phyloP scores from a whole-genome alignment of 2,329 filamentous ascomycete genomes.

The Ascochyta koolunga region DNA sequence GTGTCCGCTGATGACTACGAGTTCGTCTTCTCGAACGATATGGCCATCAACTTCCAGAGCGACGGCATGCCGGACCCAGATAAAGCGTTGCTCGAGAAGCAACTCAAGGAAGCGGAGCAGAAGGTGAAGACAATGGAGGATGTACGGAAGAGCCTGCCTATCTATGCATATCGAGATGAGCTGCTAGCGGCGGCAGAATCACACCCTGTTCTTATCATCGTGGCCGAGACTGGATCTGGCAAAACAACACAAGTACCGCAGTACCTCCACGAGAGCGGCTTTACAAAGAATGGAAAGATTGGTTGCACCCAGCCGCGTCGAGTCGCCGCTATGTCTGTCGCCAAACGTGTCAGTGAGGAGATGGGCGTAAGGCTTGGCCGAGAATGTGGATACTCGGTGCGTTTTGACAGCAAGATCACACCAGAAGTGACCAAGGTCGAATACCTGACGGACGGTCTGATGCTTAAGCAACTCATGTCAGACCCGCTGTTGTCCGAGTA shows the following conservation, averaged over 20 bases:
- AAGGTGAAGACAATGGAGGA: conserved; percentile 89
- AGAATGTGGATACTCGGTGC: conserved; percentile 92
- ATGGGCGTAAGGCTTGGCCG: conserved; percentile 88
- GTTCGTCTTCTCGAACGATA: conserved; percentile 88
- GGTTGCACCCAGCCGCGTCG: conserved; percentile 93
- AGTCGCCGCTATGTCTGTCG: conserved; percentile 97
- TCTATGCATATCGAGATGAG: conserved; percentile 84
- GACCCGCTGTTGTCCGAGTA: conserved; percentile 85
- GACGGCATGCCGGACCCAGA: conserved; percentile 53
- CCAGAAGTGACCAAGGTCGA: conserved; percentile 86
- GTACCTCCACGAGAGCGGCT: conserved; percentile 75
- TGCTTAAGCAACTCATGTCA: conserved; percentile 86
- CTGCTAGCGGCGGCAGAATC: conserved; percentile 86
- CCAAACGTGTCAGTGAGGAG: conserved; percentile 93
- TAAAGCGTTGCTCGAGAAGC: conserved; percentile 80
- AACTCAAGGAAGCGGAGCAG: conserved; percentile 84
- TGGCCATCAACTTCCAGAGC: conserved; percentile 83
- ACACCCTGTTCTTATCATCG: conserved; percentile 87
- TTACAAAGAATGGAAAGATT: conserved; percentile 72
- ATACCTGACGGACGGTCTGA: conserved; percentile 97
- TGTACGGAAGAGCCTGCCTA: conserved; percentile 85
- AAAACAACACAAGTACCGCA: conserved; percentile 97
- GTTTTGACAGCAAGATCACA: conserved; percentile 85
- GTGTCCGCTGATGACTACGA: conserved; percentile 85
- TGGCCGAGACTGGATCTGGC: conserved; percentile 92